Evolutionary conservation across 1,284 basidiomycete species (phyloP), one percentile per base, ranked within the genome.

Genomic region (Bondarzewia mesenterica): DNA sequence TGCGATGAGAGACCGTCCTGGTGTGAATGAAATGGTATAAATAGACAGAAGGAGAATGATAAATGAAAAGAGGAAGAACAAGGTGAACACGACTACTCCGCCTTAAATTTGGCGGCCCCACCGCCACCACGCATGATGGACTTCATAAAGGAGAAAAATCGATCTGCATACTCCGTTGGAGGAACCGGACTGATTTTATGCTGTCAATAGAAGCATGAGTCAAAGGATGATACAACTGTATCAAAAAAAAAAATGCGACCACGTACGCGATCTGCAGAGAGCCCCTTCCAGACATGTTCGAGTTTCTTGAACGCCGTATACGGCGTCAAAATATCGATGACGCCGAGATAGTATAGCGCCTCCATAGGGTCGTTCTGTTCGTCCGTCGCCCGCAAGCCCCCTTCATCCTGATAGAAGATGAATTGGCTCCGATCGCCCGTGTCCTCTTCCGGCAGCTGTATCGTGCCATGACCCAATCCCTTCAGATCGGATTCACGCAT

Each of bases 381-480:
- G 63, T 95, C 84, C 14, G 94, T 96, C 22, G 93, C 91, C 23
- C 86, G 80, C 50, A 96, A 66, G 1, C 96, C 95, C 21, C 94
- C 94, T 60, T 99, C 96, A 62, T 99, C 93, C 61, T 95, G 91
- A 63, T 97, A 98, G 68, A 98, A 99, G 32, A 96, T 65, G 63
- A 95, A 93, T 54, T 92, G 80, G 42, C 84, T 78, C 21, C 90
- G 77, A 58, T 96, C 92, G 41, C 79, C 80, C 51, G 70, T 77
- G 52, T 81, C 77, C 52, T 82, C 78, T 43, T 77, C 75, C 0
- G 90, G 90, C 12, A 94, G 70, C 54, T 82, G 76, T 43, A 84
- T 69, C 4, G 76, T 72, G 16, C 74, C 72, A 15, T 70, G 63
- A 3, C 77, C 80, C 26, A 93, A 73, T 4, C 78, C 75, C 60